Conservation (phyloP, 495 filamentous ascomycete species). For the Baudoinia panamericana region DNA sequence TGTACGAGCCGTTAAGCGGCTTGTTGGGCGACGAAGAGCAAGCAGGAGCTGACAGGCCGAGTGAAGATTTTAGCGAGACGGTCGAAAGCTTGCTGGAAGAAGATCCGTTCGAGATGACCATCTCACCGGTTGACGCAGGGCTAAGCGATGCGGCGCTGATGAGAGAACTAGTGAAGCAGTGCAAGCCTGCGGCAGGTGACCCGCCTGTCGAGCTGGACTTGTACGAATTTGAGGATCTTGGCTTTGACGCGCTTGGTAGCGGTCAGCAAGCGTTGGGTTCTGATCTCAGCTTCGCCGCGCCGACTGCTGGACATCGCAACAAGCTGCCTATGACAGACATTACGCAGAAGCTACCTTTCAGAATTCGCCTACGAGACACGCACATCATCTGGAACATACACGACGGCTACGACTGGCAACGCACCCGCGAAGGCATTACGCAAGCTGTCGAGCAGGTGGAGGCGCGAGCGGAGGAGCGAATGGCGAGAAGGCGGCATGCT, state of each 20-base stretch:
- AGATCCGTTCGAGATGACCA: constrained; percentile 55
- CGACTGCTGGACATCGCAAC: constrained; percentile 4
- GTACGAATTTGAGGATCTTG: constrained; percentile 18
- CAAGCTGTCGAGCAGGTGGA: constrained; percentile 81
- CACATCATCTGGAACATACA: constrained; percentile 97
- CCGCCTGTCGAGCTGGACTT: constrained; percentile 8
- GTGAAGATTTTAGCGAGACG: constrained; percentile 35
- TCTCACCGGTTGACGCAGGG: constrained; percentile 2
- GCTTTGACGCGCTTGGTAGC: constrained; percentile 28
- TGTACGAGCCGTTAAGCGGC: constrained; percentile 20
- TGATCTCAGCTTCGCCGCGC: constrained; percentile 47
- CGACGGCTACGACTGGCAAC: constrained; percentile 94
- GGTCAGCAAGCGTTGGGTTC: constrained; percentile 57
- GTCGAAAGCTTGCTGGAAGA: constrained; percentile 56
- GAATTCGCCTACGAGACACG: constrained; percentile 66
- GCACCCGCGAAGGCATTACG: constrained; percentile 54
- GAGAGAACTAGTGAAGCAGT: constrained; percentile 13
- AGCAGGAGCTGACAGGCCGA: constrained; percentile 21
- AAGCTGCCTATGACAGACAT: not conserved
- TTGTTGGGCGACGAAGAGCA: constrained; percentile 6
- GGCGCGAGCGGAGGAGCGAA: constrained; percentile 60
- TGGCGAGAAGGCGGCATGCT: constrained; percentile 34
- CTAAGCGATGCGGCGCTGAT: constrained; percentile 10
- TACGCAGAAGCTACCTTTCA: constrained; percentile 41
- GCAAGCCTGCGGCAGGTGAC: constrained; percentile 1